Conservation (phyloP, 78 protist genomes). For the Dictyostelium firmibasis region DNA sequence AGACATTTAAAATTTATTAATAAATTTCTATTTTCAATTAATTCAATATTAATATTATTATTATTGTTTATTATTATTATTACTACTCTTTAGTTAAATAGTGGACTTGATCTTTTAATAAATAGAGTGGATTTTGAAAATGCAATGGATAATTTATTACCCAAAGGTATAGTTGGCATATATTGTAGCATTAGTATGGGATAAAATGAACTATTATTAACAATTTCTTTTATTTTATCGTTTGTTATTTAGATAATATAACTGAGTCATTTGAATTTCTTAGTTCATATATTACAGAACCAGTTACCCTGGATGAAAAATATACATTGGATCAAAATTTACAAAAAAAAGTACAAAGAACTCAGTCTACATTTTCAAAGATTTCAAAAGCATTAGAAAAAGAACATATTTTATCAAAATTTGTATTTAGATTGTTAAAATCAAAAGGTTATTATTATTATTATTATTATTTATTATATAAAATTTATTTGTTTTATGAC, state of each 20-base stretch:
- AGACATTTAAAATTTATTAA: too few relatives aligned
- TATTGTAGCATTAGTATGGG: background rate
- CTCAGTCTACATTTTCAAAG: conserved; percentile 37
- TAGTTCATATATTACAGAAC: conserved; percentile 16
- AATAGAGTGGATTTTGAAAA: conserved; percentile 41
- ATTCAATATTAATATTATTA: background rate
- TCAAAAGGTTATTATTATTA: conserved; percentile 31
- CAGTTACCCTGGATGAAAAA: conserved; percentile 23
- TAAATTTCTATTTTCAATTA: too few relatives aligned
- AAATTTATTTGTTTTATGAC: background rate
- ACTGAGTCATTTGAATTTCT: conserved; percentile 47
- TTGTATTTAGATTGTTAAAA: conserved; percentile 48
- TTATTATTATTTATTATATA: background rate
- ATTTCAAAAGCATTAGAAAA: conserved; percentile 46
- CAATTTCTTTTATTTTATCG: too few relatives aligned
- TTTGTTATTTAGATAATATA: background rate
- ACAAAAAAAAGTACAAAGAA: conserved; percentile 54
- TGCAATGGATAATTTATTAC: conserved; percentile 22
- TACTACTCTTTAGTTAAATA: conserved; percentile 39
- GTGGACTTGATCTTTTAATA: conserved; percentile 46
- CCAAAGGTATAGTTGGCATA: background rate
- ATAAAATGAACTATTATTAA: background rate
- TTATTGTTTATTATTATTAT: too few relatives aligned
- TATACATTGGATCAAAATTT: conserved; percentile 22
- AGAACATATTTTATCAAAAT: conserved; percentile 53